Conservation (phyloP, 306 rosid genomes). For the Pyrus betulifolia region DNA sequence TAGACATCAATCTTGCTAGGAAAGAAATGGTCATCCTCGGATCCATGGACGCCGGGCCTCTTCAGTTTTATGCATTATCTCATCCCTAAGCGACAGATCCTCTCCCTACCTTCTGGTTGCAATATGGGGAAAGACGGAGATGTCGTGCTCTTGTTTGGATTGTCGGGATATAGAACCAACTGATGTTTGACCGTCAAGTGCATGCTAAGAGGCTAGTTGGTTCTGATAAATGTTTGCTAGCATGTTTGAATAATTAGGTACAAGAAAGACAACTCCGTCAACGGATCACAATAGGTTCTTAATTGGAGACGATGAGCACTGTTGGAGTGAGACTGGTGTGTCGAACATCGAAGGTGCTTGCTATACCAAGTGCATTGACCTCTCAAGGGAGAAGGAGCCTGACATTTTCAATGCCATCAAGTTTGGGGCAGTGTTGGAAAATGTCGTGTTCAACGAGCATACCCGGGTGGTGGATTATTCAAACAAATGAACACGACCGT, state of each 20-base stretch:
- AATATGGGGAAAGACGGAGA: slow-evolving; percentile 71
- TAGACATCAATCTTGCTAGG: slow-evolving; percentile 68
- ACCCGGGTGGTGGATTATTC: slow-evolving; percentile 54
- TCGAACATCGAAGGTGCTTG: slow-evolving; percentile 52
- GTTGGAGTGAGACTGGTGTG: slow-evolving; percentile 39
- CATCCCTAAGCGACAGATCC: slow-evolving; percentile 74
- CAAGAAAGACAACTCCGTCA: slow-evolving; percentile 43
- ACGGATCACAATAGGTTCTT: slow-evolving; percentile 41
- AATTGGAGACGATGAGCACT: slow-evolving; percentile 48
- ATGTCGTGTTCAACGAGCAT: slow-evolving; percentile 74
- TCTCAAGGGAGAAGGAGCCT: slow-evolving; percentile 42
- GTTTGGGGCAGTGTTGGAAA: slow-evolving; percentile 71
- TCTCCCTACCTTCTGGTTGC: slow-evolving; percentile 87
- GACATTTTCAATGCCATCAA: slow-evolving; percentile 54
- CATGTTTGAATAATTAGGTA: slow-evolving; percentile 1
- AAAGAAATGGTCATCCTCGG: slow-evolving; percentile 92
- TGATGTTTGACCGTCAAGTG: background rate
- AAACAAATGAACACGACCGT: too few relatives aligned
- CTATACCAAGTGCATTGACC: slow-evolving; percentile 47
- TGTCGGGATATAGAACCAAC: slow-evolving; percentile 51
- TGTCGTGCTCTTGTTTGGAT: slow-evolving; percentile 89
- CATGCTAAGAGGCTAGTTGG: background rate
- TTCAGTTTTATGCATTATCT: slow-evolving; percentile 87
- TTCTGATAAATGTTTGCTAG: background rate
- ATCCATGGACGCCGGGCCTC: slow-evolving; percentile 86